These are phyloP conservation scores for Mycena crocata DNA, from an alignment of 768 basidiomycete genomes.

Conservation along the genomic window DNA sequence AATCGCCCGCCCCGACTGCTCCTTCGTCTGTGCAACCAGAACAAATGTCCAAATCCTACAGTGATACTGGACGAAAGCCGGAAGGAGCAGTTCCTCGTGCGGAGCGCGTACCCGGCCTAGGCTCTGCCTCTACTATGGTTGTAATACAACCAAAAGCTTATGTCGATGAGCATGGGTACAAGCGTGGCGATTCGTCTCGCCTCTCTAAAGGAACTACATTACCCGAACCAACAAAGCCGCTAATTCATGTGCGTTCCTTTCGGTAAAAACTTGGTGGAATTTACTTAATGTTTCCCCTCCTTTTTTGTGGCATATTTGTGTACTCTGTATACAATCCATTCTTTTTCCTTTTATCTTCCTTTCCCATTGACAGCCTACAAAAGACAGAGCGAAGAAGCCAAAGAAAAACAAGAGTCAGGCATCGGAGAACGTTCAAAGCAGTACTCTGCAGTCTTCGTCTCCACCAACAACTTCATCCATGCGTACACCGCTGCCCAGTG, in stretches of 20 bases:
- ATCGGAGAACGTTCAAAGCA: neutral
- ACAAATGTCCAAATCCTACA: conserved; percentile 30
- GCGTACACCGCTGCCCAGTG: neutral
- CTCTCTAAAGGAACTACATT: conserved; percentile 42
- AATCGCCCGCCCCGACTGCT: conserved; percentile 35
- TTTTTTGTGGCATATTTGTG: conserved; percentile 19
- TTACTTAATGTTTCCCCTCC: conserved; percentile 53
- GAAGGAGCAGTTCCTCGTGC: conserved; percentile 43
- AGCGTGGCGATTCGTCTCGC: conserved; percentile 43
- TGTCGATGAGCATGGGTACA: conserved; percentile 63
- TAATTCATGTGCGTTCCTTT: conserved; percentile 91
- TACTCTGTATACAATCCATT: conserved; percentile 43
- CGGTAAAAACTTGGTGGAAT: conserved; percentile 59
- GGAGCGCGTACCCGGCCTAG: conserved; percentile 58
- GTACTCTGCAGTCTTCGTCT: conserved; percentile 2
- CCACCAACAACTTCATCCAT: neutral
- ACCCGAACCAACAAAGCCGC: conserved; percentile 68
- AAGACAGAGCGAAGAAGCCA: conserved; percentile 77
- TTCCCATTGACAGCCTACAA: conserved; percentile 79
- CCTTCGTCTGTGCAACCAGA: neutral
- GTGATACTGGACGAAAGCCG: conserved; percentile 27
- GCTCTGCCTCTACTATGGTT: conserved; percentile 83
- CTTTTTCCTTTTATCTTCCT: conserved; percentile 41
- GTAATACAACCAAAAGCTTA: conserved; percentile 59
- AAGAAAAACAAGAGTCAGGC: conserved; percentile 55